Conservation (phyloP, 2,329 filamentous ascomycete species). For the Pyrenophora teres region DNA sequence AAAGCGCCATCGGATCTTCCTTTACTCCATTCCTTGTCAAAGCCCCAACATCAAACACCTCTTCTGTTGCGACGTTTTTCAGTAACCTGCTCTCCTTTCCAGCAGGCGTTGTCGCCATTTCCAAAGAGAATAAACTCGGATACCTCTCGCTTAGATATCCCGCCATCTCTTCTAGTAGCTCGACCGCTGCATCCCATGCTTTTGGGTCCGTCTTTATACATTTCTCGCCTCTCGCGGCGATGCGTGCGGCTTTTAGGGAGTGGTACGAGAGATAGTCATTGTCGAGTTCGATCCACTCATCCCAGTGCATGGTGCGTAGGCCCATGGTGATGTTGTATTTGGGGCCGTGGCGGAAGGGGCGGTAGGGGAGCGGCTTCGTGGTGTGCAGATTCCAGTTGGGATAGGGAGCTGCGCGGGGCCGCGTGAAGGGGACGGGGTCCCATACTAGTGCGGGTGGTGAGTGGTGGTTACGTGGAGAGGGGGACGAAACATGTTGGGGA, state of each 20-base stretch:
- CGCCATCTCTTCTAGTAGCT: slow-evolving; percentile 74
- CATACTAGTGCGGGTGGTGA: background rate
- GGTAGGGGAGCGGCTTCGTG: slow-evolving; percentile 77
- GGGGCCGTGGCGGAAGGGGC: slow-evolving; percentile 77
- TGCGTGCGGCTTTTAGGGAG: slow-evolving; percentile 69
- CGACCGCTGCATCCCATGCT: slow-evolving; percentile 72
- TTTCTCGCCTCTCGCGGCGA: slow-evolving; percentile 67
- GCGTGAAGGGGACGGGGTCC: slow-evolving; percentile 53
- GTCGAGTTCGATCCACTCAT: slow-evolving; percentile 85
- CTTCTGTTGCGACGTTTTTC: slow-evolving; percentile 71
- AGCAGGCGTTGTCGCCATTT: too few relatives aligned
- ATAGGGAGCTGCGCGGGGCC: slow-evolving; percentile 65
- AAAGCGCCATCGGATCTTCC: slow-evolving; percentile 80
- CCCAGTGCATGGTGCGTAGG: slow-evolving; percentile 68
- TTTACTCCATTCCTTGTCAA: slow-evolving; percentile 58
- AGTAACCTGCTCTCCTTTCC: slow-evolving; percentile 61
- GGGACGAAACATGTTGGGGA: too few relatives aligned
- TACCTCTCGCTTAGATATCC: slow-evolving; percentile 76
- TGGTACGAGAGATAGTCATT: slow-evolving; percentile 77
- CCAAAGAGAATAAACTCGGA: slow-evolving; percentile 65
- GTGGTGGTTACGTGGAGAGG: background rate
- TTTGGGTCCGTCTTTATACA: slow-evolving; percentile 72
- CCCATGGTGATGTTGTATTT: slow-evolving; percentile 80
- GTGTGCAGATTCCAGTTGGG: slow-evolving; percentile 64
- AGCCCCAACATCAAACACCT: slow-evolving; percentile 70